Base-by-base conservation (phyloP, 2,329 filamentous ascomycete genomes). In the Penicillium sp. region DNA sequence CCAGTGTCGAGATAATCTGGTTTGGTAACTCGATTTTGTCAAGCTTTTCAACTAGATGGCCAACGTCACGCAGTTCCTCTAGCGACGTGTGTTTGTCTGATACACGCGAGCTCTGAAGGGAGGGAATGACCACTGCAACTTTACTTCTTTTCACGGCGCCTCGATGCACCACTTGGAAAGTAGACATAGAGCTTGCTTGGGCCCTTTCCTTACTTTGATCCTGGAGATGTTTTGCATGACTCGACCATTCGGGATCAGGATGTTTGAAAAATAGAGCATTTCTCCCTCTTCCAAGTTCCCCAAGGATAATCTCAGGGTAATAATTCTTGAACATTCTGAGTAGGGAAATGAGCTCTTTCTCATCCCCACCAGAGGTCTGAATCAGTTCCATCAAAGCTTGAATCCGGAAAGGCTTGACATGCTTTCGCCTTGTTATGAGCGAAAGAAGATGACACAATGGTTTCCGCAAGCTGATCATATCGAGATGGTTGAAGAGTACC, bases 241-340 rank as follows among this genome's bases (percentile, higher is more conserved):
- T 78, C 50, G 85, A 82, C 91, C 91, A 96, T 74, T 89, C 83
- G 3, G 79, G 77, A 68, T 93, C 88, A n/a, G 89, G 89, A 67
- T 90, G 87, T 80, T 88, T 70, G 59, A 67, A 71, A 46, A 64
- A 73, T 58, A 67, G 71, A 52, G 62, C 74, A 68, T 68, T 64
- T 57, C 67, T 65, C 21, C 66, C 69, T 36, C 65, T 78, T 29
- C 85, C 82, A 4, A 83, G 79, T 59, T 88, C 87, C 21, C 88
- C 89, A 13, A 93, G 83, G 55, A 95, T 90, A 51, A 95, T 90
- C 69, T 96, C 91, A 0, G 91, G 91, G 66, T 93, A 95, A 72
- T 93, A 95, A 69, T 93, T 91, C 69, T 94, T 94, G 77, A 88
- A 95, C n/a, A 93, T 85, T 52, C 88, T 84, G 47, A 95, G 77